These are phyloP conservation scores for Mycena galopus DNA, from an alignment of 768 basidiomycete genomes.

Conservation along the genomic window DNA sequence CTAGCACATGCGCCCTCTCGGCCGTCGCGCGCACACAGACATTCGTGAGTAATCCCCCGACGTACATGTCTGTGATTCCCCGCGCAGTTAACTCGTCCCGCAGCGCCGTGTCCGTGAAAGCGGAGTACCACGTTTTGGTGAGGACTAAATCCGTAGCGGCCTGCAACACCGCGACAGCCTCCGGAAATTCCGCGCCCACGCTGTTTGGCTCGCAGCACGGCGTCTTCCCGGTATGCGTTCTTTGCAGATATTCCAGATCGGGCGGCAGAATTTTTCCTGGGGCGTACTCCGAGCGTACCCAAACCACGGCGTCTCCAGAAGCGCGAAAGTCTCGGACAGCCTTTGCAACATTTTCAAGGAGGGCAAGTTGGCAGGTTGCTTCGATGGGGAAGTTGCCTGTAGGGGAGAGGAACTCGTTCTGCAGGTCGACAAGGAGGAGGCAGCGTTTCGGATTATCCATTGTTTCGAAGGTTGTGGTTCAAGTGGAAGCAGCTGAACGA, in stretches of 20 bases:
- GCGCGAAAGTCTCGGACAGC: slow-evolving; percentile 34
- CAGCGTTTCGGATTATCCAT: slow-evolving; percentile 23
- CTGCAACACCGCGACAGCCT: slow-evolving; percentile 33
- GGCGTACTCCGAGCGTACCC: slow-evolving; percentile 42
- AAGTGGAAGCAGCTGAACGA: not conserved
- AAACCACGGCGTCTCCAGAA: slow-evolving; percentile 34
- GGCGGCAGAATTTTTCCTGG: not conserved
- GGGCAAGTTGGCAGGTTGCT: slow-evolving; percentile 28
- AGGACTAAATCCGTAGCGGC: slow-evolving; percentile 31
- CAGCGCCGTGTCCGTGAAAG: slow-evolving; percentile 43
- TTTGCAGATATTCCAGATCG: slow-evolving; percentile 32
- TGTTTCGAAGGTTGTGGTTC: not conserved
- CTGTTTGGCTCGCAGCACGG: slow-evolving; percentile 42
- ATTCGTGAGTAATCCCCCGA: slow-evolving; percentile 43
- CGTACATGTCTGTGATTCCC: slow-evolving; percentile 38
- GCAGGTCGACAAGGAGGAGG: slow-evolving; percentile 45
- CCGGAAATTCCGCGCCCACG: slow-evolving; percentile 37
- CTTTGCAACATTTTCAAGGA: slow-evolving; percentile 35
- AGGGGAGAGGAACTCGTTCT: slow-evolving; percentile 44
- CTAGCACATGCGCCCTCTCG: slow-evolving; percentile 38
- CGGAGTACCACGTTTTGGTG: slow-evolving; percentile 44
- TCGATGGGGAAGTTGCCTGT: slow-evolving; percentile 41
- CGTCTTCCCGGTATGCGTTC: slow-evolving; percentile 41
- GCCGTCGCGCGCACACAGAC: slow-evolving; percentile 44
- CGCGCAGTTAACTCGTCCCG: slow-evolving; percentile 32